These are phyloP conservation scores for Cryptococcus sp. DNA, from an alignment of 1,284 basidiomycete genomes.

Conservation along the genomic window DNA sequence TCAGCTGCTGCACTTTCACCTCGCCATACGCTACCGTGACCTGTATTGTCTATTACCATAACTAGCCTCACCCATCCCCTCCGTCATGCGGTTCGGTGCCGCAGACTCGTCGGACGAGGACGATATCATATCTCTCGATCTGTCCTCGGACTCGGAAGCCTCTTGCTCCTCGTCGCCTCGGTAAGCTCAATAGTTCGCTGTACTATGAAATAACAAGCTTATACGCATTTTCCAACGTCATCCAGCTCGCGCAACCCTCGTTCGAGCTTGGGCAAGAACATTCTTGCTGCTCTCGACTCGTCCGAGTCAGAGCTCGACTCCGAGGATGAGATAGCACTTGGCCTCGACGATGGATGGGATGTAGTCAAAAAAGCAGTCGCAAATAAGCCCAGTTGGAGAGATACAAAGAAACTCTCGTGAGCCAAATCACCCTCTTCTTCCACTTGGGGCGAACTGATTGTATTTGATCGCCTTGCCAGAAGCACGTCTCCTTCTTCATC, in stretches of 20 bases:
- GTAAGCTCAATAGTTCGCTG: constrained; percentile 3
- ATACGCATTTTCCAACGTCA: neutral
- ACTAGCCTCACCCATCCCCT: too few species aligned
- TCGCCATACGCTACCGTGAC: too few species aligned
- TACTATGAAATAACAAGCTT: neutral
- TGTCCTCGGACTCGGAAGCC: constrained; percentile 15
- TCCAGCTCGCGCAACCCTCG: constrained; percentile 7
- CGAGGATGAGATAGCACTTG: constrained; percentile 37
- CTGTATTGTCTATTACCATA: too few species aligned
- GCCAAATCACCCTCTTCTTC: neutral
- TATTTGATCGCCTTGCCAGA: neutral
- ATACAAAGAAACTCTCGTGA: constrained; percentile 3
- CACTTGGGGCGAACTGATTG: neutral
- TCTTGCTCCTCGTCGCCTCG: constrained; percentile 9
- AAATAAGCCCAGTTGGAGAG: constrained; percentile 14
- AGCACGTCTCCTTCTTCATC: neutral
- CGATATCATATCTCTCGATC: constrained; percentile 19
- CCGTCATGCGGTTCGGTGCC: constrained; percentile 33
- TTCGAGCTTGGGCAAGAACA: constrained; percentile 23
- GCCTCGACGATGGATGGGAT: constrained; percentile 15
- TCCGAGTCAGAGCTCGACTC: constrained; percentile 29
- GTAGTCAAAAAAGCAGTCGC: constrained; percentile 1
- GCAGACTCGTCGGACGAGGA: constrained; percentile 30
- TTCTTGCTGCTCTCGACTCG: constrained; percentile 25
- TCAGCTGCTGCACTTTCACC: too few species aligned